A percentile compares a stretch with the other conserved stretches of the same genome.
Evolutionary conservation across 257 asterid species (phyloP).

Genomic region (Striga asiatica): DNA sequence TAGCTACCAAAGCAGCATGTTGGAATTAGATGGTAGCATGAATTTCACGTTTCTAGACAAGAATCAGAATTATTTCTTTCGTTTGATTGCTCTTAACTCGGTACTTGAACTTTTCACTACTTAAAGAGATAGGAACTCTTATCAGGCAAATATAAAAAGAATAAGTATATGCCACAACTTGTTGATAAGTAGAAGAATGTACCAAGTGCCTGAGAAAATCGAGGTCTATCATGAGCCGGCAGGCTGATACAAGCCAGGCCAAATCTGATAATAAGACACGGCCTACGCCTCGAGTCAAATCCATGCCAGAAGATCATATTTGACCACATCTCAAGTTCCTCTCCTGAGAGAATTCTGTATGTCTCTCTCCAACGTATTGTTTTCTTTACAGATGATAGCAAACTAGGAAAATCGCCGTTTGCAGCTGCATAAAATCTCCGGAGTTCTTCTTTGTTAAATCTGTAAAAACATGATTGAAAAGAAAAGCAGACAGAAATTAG

Average conservation of each 20-base stretch:
- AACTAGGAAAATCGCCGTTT: conserved; percentile 49
- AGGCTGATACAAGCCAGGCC: conserved; percentile 66
- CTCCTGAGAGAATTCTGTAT: conserved; percentile 63
- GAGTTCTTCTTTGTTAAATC: conserved; percentile 60
- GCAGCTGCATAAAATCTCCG: conserved; percentile 64
- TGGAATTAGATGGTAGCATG: too few relatives aligned
- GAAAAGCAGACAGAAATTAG: conserved; percentile 1
- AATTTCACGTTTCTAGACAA: too few relatives aligned
- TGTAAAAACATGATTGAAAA: conserved; percentile 25
- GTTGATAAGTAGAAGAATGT: conserved; percentile 23
- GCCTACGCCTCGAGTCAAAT: conserved; percentile 50
- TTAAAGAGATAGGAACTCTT: too few relatives aligned
- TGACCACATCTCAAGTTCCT: conserved; percentile 89
- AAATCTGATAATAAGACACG: conserved; percentile 82
- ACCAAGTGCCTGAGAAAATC: conserved; percentile 92
- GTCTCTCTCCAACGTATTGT: conserved; percentile 89
- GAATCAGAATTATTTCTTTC: too few relatives aligned
- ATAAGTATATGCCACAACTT: neutral
- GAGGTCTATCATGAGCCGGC: conserved; percentile 63
- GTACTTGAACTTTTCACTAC: too few relatives aligned
- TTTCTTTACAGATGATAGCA: conserved; percentile 60
- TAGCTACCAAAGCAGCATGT: too few relatives aligned
- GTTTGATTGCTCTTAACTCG: too few relatives aligned
- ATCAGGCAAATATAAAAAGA: too few relatives aligned
- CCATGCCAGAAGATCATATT: conserved; percentile 94